Evolutionary conservation across 176 grass and related monocot genomes (phyloP), one percentile per base, ranked within the genome.

Genomic region (Oryza brachyantha): DNA sequence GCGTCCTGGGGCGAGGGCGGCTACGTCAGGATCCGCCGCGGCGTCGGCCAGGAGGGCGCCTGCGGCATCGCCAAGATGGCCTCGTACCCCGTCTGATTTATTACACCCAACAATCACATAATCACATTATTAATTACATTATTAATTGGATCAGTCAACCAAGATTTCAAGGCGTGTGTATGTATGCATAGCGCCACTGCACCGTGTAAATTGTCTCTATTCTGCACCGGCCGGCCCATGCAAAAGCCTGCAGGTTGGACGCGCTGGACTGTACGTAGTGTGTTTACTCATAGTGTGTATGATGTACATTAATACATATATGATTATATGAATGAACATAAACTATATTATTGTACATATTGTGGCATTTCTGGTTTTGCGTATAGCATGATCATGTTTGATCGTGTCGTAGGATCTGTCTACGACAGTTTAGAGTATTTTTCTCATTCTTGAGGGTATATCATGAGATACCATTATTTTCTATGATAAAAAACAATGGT

Each of bases 61-160:
- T 91, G 90, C 46, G 90, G 90, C 29, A 74, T 91, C 57, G 90
- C 90, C 64, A 85, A 79, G 74, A 5, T 83, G 55, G 32, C 85
- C 32, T 88, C 85, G 17, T 88, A 90, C 69, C 88, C 88, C 5
- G 80, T 85, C 77, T 80, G 67, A 32, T 64, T 9, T 34, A 40
- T 4, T 0, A 10, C 32, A 75, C 55, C 2, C 16, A 60, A 22
- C 1, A 5, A 29, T 12, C 67, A 8, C 19, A 59, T n/a, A 7
- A 8, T 29, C 2, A 13, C 21, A 13, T 19, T 31, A 32, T 26
- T 13, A n/a, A n/a, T n/a, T n/a, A n/a, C 13, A 50, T 34, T 7
- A 32, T 32, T 32, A 4, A 32, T 32, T 32, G 4, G 31, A 2
- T 32, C 31, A 4, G 2, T 4, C 3, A 32, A 32, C 4, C 2